phyloP scores from a whole-genome alignment of 148 eudicot genomes.

The Amaranthus cruentus region DNA sequence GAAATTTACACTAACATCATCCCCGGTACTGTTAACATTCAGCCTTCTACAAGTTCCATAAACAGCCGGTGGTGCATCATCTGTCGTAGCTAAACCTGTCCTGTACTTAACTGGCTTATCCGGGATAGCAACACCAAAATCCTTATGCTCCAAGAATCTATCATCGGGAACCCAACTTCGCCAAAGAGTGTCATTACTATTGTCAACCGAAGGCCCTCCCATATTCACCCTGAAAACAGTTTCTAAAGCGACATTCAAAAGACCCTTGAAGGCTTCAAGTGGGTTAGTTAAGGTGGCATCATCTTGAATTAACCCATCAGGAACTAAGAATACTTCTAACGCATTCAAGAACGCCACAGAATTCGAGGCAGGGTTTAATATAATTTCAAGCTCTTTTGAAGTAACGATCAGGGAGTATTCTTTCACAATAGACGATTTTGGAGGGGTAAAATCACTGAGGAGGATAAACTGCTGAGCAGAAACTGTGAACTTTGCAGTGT shows the following conservation, averaged over 20 bases:
- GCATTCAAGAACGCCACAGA: constrained; percentile 71
- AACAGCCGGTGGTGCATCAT: constrained; percentile 58
- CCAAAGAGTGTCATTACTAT: constrained; percentile 55
- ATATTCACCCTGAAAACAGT: constrained; percentile 67
- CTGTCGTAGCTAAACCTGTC: constrained; percentile 36
- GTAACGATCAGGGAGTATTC: constrained; percentile 65
- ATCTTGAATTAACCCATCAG: constrained; percentile 47
- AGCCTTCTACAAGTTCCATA: constrained; percentile 58
- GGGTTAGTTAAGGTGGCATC: constrained; percentile 46
- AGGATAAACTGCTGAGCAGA: constrained; percentile 47
- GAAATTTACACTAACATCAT: constrained; percentile 43
- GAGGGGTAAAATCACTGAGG: constrained; percentile 45
- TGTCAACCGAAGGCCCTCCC: constrained; percentile 58
- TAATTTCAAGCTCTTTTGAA: constrained; percentile 42
- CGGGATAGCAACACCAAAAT: constrained; percentile 28
- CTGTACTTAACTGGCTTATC: constrained; percentile 44
- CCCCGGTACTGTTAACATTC: constrained; percentile 28
- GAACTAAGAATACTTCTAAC: constrained; percentile 63
- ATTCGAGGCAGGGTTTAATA: constrained; percentile 41
- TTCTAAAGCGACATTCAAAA: constrained; percentile 44
- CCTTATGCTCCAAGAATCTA: constrained; percentile 30
- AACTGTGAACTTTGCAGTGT: constrained; percentile 51
- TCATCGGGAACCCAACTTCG: constrained; percentile 66
- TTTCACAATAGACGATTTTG: constrained; percentile 28
- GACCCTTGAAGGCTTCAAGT: constrained; percentile 34